Evolutionary conservation across 352 stramenopile species (phyloP).

Genomic region (Globisporangium spinosum): DNA sequence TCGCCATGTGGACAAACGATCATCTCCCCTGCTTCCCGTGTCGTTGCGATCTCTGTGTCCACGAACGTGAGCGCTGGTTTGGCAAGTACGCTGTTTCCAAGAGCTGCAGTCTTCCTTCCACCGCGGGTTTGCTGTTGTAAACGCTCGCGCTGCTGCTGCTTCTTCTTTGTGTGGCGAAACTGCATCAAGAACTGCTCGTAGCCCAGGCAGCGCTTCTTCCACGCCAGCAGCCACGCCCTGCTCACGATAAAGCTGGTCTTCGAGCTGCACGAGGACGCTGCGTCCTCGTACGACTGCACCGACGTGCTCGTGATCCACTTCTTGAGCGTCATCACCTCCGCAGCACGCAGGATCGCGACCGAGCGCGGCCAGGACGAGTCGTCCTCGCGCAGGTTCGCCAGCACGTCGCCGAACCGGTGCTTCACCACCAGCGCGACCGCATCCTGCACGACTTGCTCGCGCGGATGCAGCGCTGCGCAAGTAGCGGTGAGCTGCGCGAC

Average conservation of each 20-base stretch:
- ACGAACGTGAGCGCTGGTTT: slow-evolving; percentile 12
- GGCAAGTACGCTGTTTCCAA: background rate
- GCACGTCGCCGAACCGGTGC: slow-evolving; percentile 47
- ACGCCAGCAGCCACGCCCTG: slow-evolving; percentile 70
- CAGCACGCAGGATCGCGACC: slow-evolving; percentile 47
- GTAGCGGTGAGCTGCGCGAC: slow-evolving; percentile 43
- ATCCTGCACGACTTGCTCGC: slow-evolving; percentile 34
- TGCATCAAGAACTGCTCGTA: slow-evolving; percentile 78
- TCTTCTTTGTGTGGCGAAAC: slow-evolving; percentile 66
- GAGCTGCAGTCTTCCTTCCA: slow-evolving; percentile 13
- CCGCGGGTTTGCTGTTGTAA: slow-evolving; percentile 24
- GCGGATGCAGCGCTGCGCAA: slow-evolving; percentile 38
- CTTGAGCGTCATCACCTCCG: slow-evolving; percentile 65
- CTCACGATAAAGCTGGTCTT: slow-evolving; percentile 55
- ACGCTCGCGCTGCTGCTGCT: slow-evolving; percentile 46
- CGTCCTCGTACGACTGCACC: slow-evolving; percentile 42
- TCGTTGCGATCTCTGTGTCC: slow-evolving; percentile 24
- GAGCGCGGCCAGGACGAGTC: slow-evolving; percentile 58
- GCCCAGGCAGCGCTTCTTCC: slow-evolving; percentile 60
- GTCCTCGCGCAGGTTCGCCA: slow-evolving; percentile 49
- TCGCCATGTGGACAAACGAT: slow-evolving; percentile 66
- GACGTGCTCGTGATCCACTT: slow-evolving; percentile 35
- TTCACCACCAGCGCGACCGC: slow-evolving; percentile 61
- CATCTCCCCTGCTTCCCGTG: slow-evolving; percentile 41
- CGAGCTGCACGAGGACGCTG: slow-evolving; percentile 20